Evolutionary conservation across 2,329 filamentous ascomycete genomes (phyloP).

Genomic region (Cercospora sp.): DNA sequence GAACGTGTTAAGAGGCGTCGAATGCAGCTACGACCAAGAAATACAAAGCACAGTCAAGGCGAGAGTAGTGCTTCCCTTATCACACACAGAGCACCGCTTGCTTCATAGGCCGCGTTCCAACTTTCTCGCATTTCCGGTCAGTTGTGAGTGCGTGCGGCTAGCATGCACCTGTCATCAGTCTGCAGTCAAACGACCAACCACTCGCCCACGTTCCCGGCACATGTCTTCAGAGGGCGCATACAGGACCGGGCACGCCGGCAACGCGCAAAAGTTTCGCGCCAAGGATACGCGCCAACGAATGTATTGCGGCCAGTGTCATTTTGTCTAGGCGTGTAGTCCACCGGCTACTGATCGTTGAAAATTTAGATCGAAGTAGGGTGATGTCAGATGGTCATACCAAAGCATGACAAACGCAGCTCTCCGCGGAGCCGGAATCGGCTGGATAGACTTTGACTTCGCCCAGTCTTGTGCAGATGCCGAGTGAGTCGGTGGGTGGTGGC

Average conservation of each 20-base stretch:
- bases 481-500: not conserved
- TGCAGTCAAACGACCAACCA: not conserved
- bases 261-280: not conserved
- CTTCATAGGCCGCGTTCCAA: not conserved
- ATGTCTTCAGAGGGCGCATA: not conserved
- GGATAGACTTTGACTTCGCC: not conserved
- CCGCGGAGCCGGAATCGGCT: slow-evolving; percentile 2
- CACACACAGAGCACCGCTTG: not conserved
- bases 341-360: not conserved
- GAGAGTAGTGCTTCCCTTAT: not conserved
- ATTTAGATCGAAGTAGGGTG: not conserved
- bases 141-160: not conserved
- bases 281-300: not conserved
- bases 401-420: not conserved
- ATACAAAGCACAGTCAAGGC: not conserved
- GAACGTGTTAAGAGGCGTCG: not conserved
- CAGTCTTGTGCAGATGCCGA: not conserved
- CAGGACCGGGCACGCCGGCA: not conserved
- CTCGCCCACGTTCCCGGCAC: not conserved
- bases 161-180: not conserved
- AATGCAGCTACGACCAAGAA: slow-evolving; percentile 1
- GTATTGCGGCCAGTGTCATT: not conserved
- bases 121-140: not conserved
- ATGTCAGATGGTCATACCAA: not conserved
- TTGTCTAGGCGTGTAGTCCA: not conserved